A percentile compares a stretch with the other conserved stretches of the same genome.
phyloP scores from a whole-genome alignment of 495 filamentous ascomycete genomes.

The Trichoderma reesei region DNA sequence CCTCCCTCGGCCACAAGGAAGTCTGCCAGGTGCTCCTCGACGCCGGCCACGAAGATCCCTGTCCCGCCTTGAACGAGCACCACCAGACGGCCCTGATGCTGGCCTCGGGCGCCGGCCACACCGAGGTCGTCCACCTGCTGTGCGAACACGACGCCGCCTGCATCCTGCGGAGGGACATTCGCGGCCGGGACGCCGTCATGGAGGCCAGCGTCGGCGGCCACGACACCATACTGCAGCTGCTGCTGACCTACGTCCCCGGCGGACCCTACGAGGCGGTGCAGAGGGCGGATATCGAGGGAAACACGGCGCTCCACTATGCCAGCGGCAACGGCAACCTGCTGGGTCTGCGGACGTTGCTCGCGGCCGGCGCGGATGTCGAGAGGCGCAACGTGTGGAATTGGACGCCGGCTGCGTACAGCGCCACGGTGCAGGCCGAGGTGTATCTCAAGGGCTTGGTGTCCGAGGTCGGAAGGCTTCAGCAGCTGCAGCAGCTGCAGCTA shows the following conservation, averaged over 20 bases:
- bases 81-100: conserved; percentile 64
- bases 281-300: conserved; percentile 53
- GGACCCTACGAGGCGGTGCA: conserved; percentile 37
- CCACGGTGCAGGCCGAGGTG: conserved; percentile 64
- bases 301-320: conserved; percentile 67
- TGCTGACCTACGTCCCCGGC: conserved; percentile 43
- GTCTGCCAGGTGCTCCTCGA: conserved; percentile 48
- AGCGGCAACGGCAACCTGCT: conserved; percentile 60
- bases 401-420: conserved; percentile 62
- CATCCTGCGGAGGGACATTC: conserved; percentile 44
- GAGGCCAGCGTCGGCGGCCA: conserved; percentile 45
- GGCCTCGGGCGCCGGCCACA: conserved; percentile 47
- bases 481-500: not conserved
- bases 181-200: conserved; percentile 50
- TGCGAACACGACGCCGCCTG: conserved; percentile 28
- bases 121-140: conserved; percentile 51
- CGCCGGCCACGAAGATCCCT: conserved; percentile 46
- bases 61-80: conserved; percentile 57
- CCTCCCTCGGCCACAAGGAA: conserved; percentile 52
- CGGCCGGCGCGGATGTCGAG: conserved; percentile 23
- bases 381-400: conserved; percentile 57
- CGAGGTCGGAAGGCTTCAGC: conserved; percentile 30
- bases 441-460: conserved; percentile 58
- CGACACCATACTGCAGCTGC: conserved; percentile 49
- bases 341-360: conserved; percentile 59